Base-by-base conservation (phyloP, 805 yeast genomes). In the Isabelozyma gotoi region DNA sequence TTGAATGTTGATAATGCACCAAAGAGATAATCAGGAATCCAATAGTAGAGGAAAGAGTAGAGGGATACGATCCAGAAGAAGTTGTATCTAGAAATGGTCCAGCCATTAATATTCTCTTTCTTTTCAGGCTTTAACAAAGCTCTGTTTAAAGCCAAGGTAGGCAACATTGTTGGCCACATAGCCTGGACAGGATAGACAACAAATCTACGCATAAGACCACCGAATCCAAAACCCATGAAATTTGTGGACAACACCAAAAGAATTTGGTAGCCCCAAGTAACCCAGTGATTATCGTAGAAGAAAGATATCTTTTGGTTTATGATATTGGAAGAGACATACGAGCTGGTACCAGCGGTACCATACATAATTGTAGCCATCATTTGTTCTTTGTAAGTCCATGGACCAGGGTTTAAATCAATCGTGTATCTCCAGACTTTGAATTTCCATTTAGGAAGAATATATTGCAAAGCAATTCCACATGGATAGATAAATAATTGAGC, bases 301-400 rank as follows among this genome's bases (percentile, higher is more conserved):
- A 54, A 42, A 14, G 47, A 43, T 21, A 55, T 27, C 44, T 60
- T 66, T 45, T 47, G 53, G 8, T 50, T 55, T 12, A 48, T 51
- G 37, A 59, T 54, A 40, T 56, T 57, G 36, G 41, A 52, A 3
- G 48, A 27, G 12, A 51, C 56, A 27, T 46, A 65, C 34, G 56
- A 7, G 8, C 27, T 18, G 3, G 18, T 15, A 39, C 60, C 57
- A 33, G 16, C 31, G 60, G 46, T 44, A 61, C 44, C 52, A 49
- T 52, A 66, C 15, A 19, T 18, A 21, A 73, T 54, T 5, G 88
- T 78, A 1, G 84, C 69, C 45, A 84, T 69, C 82, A 81, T 80
- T 58, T 83, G 88, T 53, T 82, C 88, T 55, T 82, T 82, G 48
- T 60, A 68, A 19, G 71, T 65, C 84, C 85, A 42, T n/a, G 41